Base-by-base conservation (phyloP, 2,329 filamentous ascomycete genomes). In the Seiridium cupressi region DNA sequence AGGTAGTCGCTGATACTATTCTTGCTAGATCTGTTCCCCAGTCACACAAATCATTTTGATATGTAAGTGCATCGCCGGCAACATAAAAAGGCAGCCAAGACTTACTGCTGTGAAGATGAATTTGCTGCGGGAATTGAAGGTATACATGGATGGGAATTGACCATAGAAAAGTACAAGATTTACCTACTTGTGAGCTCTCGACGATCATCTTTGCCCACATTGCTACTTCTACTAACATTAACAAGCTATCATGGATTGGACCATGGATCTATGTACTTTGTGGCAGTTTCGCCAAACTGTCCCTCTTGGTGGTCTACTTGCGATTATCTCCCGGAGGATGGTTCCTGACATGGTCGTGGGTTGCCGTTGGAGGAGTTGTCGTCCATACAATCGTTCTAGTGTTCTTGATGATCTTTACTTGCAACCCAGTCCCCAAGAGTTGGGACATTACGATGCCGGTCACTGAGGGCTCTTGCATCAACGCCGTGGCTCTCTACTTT, bases 391-490 rank as follows among this genome's bases (percentile, higher is more conserved):
- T 70, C 10, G 67, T 64, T 34, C 70, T 77, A 34, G 69, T 72
- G 32, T 68, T 77, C 42, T 58, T 71, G 2, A 64, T 75, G n/a
- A 57, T 76, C 31, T 74, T 79, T 40, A 70, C 74, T 1, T 49
- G 46, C 46, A 49, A 8, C 18, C 46, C 46, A 7, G 46, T 49
- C 46, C 2, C n/a, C n/a, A 49, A 49, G n/a, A 49, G 46, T 49
- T 49, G 13, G 46, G 46, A 49, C 46, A 49, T 49, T 18, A 18
- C 46, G 18, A 18, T 49, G 2, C 46, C 46, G 8, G n/a, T 9
- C 13, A 18, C 2, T 7, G 3, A 49, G 18, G 46, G 46, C 7
- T 49, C 46, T 32, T 49, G 46, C 46, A 32, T 49, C 31, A 49
- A 32, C n/a, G 46, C 18, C n/a, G 31, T 49, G 46, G 46, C 46